These are phyloP conservation scores for Hygrocybe coccinea DNA, from an alignment of 768 basidiomycete species.

Conservation along the genomic window DNA sequence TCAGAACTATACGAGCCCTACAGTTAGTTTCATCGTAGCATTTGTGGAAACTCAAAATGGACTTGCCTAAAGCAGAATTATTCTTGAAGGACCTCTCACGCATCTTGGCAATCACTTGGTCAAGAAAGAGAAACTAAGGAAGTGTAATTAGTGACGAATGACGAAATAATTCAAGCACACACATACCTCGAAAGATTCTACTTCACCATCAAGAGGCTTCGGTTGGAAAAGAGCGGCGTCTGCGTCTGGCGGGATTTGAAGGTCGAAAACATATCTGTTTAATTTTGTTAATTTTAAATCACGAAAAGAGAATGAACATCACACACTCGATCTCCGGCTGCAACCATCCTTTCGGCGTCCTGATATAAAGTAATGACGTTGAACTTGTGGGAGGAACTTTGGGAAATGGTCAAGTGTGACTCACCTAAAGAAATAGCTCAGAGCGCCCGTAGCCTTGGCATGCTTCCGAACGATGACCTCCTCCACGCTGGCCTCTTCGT, in stretches of 20 bases:
- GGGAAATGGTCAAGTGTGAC: background rate
- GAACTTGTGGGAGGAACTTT: background rate
- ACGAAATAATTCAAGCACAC: background rate
- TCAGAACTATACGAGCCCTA: constrained; percentile 50
- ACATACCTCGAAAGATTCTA: constrained; percentile 84
- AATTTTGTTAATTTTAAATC: background rate
- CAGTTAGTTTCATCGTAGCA: background rate
- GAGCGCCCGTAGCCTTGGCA: constrained; percentile 56
- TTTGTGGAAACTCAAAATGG: background rate
- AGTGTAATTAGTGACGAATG: background rate
- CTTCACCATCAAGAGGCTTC: constrained; percentile 84
- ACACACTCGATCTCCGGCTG: constrained; percentile 82
- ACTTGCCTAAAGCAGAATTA: constrained; percentile 81
- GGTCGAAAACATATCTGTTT: constrained; percentile 77
- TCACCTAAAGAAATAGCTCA: constrained; percentile 81
- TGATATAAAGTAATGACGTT: constrained; percentile 16
- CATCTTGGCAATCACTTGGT: constrained; percentile 60
- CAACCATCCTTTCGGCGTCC: constrained; percentile 68
- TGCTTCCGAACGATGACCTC: constrained; percentile 58
- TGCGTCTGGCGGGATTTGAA: constrained; percentile 54
- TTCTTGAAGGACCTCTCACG: constrained; percentile 78
- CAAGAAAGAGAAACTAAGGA: constrained; percentile 58
- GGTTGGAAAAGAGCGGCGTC: constrained; percentile 54
- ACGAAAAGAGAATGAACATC: background rate
- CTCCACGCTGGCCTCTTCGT: constrained; percentile 85